phyloP scores from a whole-genome alignment of 2,329 filamentous ascomycete species.

The Alternaria sp. region DNA sequence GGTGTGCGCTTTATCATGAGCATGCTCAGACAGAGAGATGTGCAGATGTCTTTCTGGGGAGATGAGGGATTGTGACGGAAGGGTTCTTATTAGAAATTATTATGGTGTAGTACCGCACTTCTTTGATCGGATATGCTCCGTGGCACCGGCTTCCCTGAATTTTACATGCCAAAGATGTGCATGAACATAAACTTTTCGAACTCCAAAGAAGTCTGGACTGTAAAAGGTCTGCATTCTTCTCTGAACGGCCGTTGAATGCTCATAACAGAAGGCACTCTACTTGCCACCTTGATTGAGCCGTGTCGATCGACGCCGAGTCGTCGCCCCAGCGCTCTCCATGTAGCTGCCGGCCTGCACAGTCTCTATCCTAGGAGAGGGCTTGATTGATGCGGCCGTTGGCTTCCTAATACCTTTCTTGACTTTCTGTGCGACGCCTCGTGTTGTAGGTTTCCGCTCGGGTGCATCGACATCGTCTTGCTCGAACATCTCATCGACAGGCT shows the following conservation, averaged over 20 bases:
- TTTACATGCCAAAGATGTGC: neutral
- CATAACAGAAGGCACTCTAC: neutral
- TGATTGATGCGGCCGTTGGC: neutral
- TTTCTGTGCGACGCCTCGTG: conserved; percentile 14
- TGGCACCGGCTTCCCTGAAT: no score
- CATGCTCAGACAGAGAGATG: conserved; percentile 50
- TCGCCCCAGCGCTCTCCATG: neutral
- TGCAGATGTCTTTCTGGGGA: conserved; percentile 43
- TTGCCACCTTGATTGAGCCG: conserved; percentile 3
- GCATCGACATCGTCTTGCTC: neutral
- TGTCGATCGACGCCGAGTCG: conserved; percentile 3
- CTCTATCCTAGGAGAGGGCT: neutral
- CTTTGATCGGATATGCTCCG: neutral
- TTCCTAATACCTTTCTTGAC: conserved; percentile 11
- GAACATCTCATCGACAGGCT: neutral
- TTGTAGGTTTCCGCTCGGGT: conserved; percentile 2
- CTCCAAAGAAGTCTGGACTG: no score
- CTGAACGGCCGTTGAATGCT: neutral
- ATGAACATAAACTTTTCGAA: neutral
- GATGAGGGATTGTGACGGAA: conserved; percentile 19
- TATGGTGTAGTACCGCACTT: neutral
- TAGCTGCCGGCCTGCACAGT: neutral
- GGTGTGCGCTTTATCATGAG: conserved; percentile 51
- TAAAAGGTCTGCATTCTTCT: neutral
- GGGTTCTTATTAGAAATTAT: neutral